A percentile compares a stretch with the other conserved stretches of the same genome.
These are phyloP conservation scores for Colletotrichum tropicale DNA, from an alignment of 2,329 filamentous ascomycete species.

Conservation along the genomic window DNA sequence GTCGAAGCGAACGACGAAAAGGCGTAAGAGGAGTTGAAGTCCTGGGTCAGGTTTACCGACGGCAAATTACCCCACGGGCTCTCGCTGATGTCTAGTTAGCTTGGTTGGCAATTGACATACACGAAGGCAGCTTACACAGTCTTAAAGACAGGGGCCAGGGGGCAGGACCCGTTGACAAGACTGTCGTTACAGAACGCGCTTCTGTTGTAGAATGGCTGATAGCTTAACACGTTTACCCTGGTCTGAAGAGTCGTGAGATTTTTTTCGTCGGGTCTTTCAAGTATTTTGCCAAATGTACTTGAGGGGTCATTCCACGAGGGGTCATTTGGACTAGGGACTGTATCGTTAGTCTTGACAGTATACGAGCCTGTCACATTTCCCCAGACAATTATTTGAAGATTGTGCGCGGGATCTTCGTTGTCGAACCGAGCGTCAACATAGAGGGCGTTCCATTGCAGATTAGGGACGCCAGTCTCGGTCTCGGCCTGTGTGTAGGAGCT, in stretches of 20 bases:
- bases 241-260: slow-evolving; percentile 76
- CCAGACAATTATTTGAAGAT: slow-evolving; percentile 80
- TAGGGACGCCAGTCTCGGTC: slow-evolving; percentile 29
- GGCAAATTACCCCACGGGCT: slow-evolving; percentile 56
- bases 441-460: slow-evolving; percentile 81
- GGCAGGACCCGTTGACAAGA: slow-evolving; percentile 70
- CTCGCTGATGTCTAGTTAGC: not conserved
- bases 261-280: slow-evolving; percentile 58
- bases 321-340: slow-evolving; percentile 48
- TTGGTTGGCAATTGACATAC: not conserved
- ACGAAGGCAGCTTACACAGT: slow-evolving; percentile 33
- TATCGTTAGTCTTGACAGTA: slow-evolving; percentile 21
- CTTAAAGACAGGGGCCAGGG: slow-evolving; percentile 75
- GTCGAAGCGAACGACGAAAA: slow-evolving; percentile 83
- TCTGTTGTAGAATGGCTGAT: slow-evolving; percentile 66
- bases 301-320: slow-evolving; percentile 62
- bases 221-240: slow-evolving; percentile 77
- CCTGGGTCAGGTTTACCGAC: slow-evolving; percentile 74
- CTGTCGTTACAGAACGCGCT: slow-evolving; percentile 70
- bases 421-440: slow-evolving; percentile 79
- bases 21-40: slow-evolving; percentile 82
- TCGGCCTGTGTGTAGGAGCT: slow-evolving; percentile 57
- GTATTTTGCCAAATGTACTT: slow-evolving; percentile 82
- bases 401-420: slow-evolving; percentile 61
- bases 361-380: slow-evolving; percentile 87